Conservation (phyloP, 306 rosid species). For the Cyclanthera cordifolia region DNA sequence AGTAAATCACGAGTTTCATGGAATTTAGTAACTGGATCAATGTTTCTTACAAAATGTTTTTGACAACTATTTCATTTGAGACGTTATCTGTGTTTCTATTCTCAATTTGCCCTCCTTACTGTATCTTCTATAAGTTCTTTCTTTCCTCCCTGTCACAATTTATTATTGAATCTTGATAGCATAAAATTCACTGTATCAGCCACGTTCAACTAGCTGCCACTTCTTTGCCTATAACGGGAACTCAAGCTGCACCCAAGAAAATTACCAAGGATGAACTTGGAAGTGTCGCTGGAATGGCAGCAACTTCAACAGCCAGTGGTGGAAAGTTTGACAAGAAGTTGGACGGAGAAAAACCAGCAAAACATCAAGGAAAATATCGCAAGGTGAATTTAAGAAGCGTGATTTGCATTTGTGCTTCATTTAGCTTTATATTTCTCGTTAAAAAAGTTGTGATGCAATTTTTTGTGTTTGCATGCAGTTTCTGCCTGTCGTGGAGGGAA, state of each 20-base stretch:
- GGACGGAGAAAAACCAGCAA: constrained; percentile 65
- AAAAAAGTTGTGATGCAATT: not conserved
- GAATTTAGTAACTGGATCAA: not conserved
- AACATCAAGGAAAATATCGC: constrained; percentile 70
- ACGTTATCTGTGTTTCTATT: not conserved
- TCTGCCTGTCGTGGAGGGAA: constrained; percentile 73
- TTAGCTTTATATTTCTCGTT: not conserved
- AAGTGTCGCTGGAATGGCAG: constrained; percentile 72
- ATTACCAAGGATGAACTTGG: constrained; percentile 63
- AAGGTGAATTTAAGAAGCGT: constrained; percentile 40
- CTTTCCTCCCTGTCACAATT: not conserved
- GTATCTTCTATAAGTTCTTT: not conserved
- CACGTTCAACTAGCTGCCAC: constrained; percentile 87
- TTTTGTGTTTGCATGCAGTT: constrained; percentile 34
- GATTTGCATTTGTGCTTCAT: not conserved
- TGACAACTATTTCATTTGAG: not conserved
- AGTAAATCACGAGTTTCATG: not conserved
- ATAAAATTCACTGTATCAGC: constrained; percentile 24
- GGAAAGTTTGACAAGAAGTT: constrained; percentile 92
- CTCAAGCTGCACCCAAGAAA: constrained; percentile 58
- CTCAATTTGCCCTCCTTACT: not conserved
- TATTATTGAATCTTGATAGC: not conserved
- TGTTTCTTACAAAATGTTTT: not conserved
- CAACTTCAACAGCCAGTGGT: constrained; percentile 88
- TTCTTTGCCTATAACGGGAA: constrained; percentile 88